Conservation (phyloP, 2,329 filamentous ascomycete species). For the Claviceps sp. region DNA sequence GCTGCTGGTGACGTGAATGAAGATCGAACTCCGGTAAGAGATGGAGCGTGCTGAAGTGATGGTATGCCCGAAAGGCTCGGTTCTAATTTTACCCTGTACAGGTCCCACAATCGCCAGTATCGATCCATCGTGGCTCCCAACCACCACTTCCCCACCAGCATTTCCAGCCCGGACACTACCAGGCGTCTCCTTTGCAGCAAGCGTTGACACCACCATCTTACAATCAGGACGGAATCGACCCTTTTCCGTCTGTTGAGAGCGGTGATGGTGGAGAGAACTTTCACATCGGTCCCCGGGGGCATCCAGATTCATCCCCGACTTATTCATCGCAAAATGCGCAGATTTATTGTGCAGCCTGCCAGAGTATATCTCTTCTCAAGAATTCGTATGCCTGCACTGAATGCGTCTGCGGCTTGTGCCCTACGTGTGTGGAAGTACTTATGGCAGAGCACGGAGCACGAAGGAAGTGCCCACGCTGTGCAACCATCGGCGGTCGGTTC, state of each 20-base stretch:
- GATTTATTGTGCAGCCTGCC: slow-evolving; percentile 86
- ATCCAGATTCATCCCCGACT: slow-evolving; percentile 58
- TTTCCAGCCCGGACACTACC: slow-evolving; percentile 54
- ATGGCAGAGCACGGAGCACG: slow-evolving; percentile 63
- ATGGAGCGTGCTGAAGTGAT: background rate
- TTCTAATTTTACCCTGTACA: slow-evolving; percentile 17
- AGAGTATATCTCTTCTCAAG: slow-evolving; percentile 59
- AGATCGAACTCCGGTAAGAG: slow-evolving; percentile 73
- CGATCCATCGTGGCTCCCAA: slow-evolving; percentile 47
- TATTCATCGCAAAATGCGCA: slow-evolving; percentile 66
- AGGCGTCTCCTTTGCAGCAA: slow-evolving; percentile 82
- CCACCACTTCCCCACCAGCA: slow-evolving; percentile 48
- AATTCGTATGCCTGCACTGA: slow-evolving; percentile 91
- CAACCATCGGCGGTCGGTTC: slow-evolving; percentile 65
- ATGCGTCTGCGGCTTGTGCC: slow-evolving; percentile 87
- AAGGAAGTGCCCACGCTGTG: slow-evolving; percentile 66
- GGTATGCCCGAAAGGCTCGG: background rate
- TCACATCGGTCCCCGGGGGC: slow-evolving; percentile 51
- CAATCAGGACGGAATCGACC: slow-evolving; percentile 54
- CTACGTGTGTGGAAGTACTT: slow-evolving; percentile 71
- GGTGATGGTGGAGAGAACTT: slow-evolving; percentile 58
- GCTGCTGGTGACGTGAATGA: slow-evolving; percentile 85
- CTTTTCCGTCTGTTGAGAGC: slow-evolving; percentile 83
- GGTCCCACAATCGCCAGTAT: slow-evolving; percentile 53
- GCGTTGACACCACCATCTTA: slow-evolving; percentile 73